Evolutionary conservation across 2,329 filamentous ascomycete species (phyloP).

Genomic region (Ceratocystis cubensis): DNA sequence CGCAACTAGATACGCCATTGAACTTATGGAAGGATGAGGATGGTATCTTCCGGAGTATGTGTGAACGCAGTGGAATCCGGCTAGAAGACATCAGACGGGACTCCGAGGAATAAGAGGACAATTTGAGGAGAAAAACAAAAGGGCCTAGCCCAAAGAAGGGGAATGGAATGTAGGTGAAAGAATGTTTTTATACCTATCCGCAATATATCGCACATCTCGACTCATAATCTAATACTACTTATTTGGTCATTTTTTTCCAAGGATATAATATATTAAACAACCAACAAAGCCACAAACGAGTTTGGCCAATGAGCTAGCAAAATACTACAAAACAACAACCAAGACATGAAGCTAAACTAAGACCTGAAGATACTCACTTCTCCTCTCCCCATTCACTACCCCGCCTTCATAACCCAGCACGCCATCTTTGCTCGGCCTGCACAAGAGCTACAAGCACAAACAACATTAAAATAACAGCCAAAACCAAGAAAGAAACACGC

Average conservation of each 20-base stretch:
- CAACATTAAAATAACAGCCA: background rate
- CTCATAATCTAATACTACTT: background rate
- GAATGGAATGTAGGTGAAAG: background rate
- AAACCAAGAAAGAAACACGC: background rate
- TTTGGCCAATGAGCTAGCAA: background rate
- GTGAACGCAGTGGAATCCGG: slow-evolving; percentile 68
- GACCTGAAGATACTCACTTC: background rate
- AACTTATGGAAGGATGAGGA: slow-evolving; percentile 54
- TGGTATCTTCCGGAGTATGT: slow-evolving; percentile 82
- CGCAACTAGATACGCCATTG: slow-evolving; percentile 69
- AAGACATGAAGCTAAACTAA: background rate
- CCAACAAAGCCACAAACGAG: background rate
- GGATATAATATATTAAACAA: background rate
- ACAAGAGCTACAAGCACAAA: background rate
- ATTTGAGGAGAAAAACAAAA: slow-evolving; percentile 29
- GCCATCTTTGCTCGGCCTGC: background rate
- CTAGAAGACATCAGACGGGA: slow-evolving; percentile 36
- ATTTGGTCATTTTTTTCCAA: background rate
- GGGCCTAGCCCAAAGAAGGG: background rate
- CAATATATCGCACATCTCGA: too few species aligned
- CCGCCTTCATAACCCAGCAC: background rate
- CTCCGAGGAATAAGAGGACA: background rate
- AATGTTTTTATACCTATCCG: background rate
- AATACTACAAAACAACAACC: background rate
- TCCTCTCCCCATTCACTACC: background rate